Evolutionary conservation across 2,329 filamentous ascomycete genomes (phyloP).

Genomic region (Byssothecium circinans): DNA sequence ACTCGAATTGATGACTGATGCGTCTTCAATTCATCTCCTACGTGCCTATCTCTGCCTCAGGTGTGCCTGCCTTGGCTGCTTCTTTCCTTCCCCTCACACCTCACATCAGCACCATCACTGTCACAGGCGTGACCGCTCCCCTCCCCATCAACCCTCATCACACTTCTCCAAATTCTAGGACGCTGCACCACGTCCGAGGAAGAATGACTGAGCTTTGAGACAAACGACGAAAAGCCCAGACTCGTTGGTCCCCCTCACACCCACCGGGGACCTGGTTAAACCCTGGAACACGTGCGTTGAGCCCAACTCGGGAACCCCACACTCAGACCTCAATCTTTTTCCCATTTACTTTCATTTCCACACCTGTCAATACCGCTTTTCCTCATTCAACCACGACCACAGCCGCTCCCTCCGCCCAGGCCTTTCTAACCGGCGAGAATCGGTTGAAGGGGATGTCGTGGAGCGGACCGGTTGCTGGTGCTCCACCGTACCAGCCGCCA

Average conservation of each 20-base stretch:
- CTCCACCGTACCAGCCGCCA: conserved; percentile 38
- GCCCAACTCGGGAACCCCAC: conserved; percentile 27
- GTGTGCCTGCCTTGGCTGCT: conserved; percentile 18
- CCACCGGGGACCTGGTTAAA: background rate
- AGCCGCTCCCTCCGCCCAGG: too few species aligned
- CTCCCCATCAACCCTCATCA: conserved; percentile 3
- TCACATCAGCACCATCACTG: conserved; percentile 26
- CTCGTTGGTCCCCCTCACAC: conserved; percentile 9
- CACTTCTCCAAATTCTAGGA: background rate
- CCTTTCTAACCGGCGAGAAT: background rate
- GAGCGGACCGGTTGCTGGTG: conserved; percentile 37
- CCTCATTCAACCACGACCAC: background rate
- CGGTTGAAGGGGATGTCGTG: conserved; percentile 37
- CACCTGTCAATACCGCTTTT: conserved; percentile 2
- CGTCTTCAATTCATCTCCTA: background rate
- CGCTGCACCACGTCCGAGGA: conserved; percentile 1
- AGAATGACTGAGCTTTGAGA: background rate
- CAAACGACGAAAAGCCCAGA: background rate
- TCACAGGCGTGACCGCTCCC: conserved; percentile 11
- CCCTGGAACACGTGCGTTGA: conserved; percentile 32
- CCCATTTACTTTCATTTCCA: background rate
- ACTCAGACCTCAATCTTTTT: conserved; percentile 12
- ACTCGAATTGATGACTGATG: background rate
- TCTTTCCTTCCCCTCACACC: conserved; percentile 21
- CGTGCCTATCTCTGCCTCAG: conserved; percentile 3